Percentiles rank a stretch among this genome's conserved stretches.
Conservation (phyloP, 148 eudicot species). For the Vaccinium macrocarpon region DNA sequence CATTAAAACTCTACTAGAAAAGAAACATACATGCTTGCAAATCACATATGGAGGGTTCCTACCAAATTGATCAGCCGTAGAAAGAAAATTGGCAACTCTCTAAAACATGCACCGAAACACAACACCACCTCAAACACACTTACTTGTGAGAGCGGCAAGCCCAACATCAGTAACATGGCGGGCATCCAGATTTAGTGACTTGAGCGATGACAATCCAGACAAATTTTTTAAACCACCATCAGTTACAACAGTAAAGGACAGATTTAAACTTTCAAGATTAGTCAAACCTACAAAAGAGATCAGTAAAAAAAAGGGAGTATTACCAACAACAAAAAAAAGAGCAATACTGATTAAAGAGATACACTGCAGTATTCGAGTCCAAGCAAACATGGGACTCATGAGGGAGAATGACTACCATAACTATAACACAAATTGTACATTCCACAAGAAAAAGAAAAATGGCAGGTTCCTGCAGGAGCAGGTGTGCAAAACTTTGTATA, state of each 20-base stretch:
- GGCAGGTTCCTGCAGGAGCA: background rate
- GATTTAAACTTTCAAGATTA: conserved; percentile 81
- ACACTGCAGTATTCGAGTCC: background rate
- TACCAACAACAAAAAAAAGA: background rate
- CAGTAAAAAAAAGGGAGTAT: background rate
- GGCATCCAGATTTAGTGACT: conserved; percentile 80
- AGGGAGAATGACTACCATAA: background rate
- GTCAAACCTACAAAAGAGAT: conserved; percentile 43
- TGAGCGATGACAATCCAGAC: conserved; percentile 80
- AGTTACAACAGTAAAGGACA: conserved; percentile 80
- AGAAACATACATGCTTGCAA: too few species aligned
- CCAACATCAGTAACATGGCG: conserved; percentile 94
- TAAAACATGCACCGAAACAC: background rate
- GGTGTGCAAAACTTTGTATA: background rate
- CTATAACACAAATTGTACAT: background rate
- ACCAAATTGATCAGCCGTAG: background rate
- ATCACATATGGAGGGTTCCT: background rate
- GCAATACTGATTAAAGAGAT: background rate
- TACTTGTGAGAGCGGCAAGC: conserved; percentile 80
- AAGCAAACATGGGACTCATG: background rate
- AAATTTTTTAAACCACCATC: conserved; percentile 75
- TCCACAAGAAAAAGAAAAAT: background rate
- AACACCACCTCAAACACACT: conserved; percentile 23
- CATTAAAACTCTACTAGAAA: background rate
- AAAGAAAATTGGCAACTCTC: background rate